phyloP scores from a whole-genome alignment of 257 asterid species.

The Capsicum chinense region DNA sequence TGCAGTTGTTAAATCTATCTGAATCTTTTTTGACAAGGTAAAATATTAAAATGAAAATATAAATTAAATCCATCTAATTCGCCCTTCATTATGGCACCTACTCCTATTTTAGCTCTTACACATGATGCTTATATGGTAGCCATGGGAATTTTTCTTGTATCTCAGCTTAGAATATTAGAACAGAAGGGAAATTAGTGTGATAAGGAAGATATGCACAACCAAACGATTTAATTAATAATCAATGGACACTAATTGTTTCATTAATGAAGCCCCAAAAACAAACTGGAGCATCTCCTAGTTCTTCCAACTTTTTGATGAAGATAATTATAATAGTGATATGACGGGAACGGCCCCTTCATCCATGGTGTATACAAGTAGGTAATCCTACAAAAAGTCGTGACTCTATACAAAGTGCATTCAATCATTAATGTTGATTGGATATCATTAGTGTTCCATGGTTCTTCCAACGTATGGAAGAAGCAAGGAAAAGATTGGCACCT shows the following conservation, averaged over 20 bases:
- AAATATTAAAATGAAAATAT: neutral
- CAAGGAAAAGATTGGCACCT: neutral
- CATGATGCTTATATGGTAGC: neutral
- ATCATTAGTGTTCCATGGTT: neutral
- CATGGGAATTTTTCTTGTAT: neutral
- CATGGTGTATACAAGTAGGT: neutral
- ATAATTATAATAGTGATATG: neutral
- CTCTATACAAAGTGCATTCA: slow-evolving; percentile 6
- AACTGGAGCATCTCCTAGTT: neutral
- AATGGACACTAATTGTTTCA: slow-evolving; percentile 10
- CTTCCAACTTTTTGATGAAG: slow-evolving; percentile 12
- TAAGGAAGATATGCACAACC: neutral
- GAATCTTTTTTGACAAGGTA: neutral
- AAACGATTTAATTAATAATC: neutral
- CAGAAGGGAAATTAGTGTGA: slow-evolving; percentile 11
- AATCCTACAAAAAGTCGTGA: neutral
- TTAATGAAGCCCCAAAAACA: slow-evolving; percentile 16
- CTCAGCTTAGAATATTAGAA: neutral
- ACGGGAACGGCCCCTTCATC: neutral
- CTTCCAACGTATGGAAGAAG: slow-evolving; percentile 17
- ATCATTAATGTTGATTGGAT: neutral
- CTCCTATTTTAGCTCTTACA: slow-evolving; percentile 7
- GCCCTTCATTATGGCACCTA: neutral
- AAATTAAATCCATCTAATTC: neutral
- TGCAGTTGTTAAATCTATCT: neutral